These are phyloP conservation scores for Xerocomus spinulosus DNA, from an alignment of 768 basidiomycete species.

Conservation along the genomic window DNA sequence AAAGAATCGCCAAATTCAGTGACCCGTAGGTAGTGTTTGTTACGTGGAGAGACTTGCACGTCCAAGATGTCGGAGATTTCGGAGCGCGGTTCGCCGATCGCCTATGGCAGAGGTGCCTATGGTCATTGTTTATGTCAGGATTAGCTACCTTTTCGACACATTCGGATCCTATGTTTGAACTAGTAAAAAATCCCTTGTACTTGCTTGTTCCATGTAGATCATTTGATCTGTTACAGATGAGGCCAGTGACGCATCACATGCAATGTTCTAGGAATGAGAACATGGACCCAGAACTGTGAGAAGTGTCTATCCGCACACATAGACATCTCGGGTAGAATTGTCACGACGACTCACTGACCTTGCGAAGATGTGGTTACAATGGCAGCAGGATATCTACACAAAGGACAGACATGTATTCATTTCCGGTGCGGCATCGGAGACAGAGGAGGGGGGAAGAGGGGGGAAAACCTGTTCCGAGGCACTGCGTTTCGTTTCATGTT, in stretches of 20 bases:
- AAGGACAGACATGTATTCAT: not conserved
- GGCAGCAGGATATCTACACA: not conserved
- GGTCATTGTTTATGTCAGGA: no score
- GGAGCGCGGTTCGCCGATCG: not conserved
- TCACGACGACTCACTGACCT: not conserved
- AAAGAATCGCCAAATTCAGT: not conserved
- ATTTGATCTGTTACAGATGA: not conserved
- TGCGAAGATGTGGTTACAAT: not conserved
- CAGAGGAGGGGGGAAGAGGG: not conserved
- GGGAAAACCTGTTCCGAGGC: not conserved
- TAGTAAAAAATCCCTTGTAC: not conserved
- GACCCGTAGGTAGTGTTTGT: not conserved
- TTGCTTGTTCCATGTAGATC: not conserved
- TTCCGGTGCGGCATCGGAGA: not conserved
- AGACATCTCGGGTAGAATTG: not conserved
- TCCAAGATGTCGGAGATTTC: not conserved
- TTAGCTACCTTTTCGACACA: no score
- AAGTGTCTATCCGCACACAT: not conserved
- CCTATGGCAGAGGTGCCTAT: no score
- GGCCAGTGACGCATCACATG: not conserved
- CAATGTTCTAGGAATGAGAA: not conserved
- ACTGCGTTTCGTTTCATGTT: not conserved
- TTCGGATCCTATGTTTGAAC: not conserved
- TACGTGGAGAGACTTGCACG: not conserved
- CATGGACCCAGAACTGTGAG: not conserved